phyloP scores from a whole-genome alignment of 2,329 filamentous ascomycete genomes.

The Dothideomycetes sp. region DNA sequence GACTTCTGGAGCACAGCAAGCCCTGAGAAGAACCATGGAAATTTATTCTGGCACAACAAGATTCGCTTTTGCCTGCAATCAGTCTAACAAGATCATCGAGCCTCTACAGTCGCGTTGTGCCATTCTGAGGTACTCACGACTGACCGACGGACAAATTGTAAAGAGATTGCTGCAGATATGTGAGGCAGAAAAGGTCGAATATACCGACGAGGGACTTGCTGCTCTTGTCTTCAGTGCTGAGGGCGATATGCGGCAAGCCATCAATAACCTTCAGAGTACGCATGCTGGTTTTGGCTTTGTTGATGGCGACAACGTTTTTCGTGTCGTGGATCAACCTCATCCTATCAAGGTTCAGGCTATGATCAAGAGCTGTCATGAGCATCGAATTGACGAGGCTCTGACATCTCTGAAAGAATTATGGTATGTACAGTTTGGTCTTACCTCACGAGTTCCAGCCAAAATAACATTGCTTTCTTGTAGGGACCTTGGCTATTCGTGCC shows the following conservation, averaged over 20 bases:
- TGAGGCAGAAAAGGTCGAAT: conserved; percentile 80
- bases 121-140: conserved; percentile 82
- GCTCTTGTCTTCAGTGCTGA: conserved; percentile 96
- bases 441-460: background rate
- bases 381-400: conserved; percentile 77
- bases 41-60: conserved; percentile 94
- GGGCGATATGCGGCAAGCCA: conserved; percentile 96
- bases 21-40: conserved; percentile 91
- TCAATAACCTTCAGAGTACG: conserved; percentile 96
- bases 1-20: conserved; percentile 94
- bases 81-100: conserved; percentile 98
- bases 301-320: conserved; percentile 96
- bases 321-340: conserved; percentile 91
- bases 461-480: no score
- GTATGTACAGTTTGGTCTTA: no score
- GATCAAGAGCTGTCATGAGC: conserved; percentile 94
- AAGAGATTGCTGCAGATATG: conserved; percentile 86
- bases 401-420: conserved; percentile 83
- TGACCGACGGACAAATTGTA: conserved; percentile 88
- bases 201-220: conserved; percentile 85
- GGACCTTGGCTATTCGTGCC: conserved; percentile 89
- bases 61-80: conserved; percentile 97
- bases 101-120: conserved; percentile 95
- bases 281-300: conserved; percentile 90
- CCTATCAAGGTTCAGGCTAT: conserved; percentile 98